These are phyloP conservation scores for Agrocybe praecox DNA, from an alignment of 768 basidiomycete genomes.

Conservation along the genomic window DNA sequence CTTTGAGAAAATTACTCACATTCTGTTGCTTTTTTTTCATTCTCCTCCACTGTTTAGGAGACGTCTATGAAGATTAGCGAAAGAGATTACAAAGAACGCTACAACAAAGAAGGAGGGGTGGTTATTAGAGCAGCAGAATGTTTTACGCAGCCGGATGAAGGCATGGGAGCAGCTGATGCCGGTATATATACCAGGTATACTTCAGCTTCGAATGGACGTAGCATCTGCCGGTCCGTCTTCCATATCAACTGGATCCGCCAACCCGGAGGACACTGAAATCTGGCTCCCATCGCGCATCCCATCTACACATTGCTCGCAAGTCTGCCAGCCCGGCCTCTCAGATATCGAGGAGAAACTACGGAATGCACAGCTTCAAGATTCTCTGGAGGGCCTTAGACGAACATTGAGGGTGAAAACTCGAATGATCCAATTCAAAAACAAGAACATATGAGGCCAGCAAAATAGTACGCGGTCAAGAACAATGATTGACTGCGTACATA, in stretches of 20 bases:
- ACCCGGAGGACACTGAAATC: conserved; percentile 2
- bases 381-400: conserved; percentile 1
- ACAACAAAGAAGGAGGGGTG: conserved; percentile 7
- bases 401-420: conserved; percentile 9
- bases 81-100: background rate
- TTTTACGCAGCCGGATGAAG: background rate
- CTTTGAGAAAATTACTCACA: too few relatives aligned
- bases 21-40: background rate
- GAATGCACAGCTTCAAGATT: too few relatives aligned
- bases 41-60: conserved; percentile 1
- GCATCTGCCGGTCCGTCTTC: background rate
- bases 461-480: conserved; percentile 1
- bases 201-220: conserved; percentile 1
- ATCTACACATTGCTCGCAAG: background rate
- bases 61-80: conserved; percentile 1
- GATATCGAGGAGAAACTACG: conserved; percentile 11
- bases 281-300: conserved; percentile 13
- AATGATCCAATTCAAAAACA: conserved; percentile 9
- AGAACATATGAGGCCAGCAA: conserved; percentile 3
- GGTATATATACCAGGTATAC: conserved; percentile 14
- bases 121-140: background rate
- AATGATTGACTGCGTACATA: conserved; percentile 10
- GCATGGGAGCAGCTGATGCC: conserved; percentile 1
- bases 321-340: background rate
- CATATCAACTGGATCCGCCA: background rate